Conservation (phyloP, 2,329 filamentous ascomycete species). For the Claviceps pazoutovae region DNA sequence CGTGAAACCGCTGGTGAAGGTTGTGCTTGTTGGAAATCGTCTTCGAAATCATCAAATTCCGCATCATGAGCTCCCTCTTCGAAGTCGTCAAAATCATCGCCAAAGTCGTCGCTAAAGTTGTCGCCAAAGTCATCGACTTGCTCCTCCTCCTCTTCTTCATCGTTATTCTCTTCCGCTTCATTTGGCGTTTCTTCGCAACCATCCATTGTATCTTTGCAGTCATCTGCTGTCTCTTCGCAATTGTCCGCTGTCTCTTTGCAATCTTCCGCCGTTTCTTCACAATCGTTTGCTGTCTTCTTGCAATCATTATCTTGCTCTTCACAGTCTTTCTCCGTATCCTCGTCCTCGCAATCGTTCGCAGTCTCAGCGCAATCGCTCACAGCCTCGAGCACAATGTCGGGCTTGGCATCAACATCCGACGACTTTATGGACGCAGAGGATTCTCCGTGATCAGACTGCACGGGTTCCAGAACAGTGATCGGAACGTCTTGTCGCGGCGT, state of each 20-base stretch:
- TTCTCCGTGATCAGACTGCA: not conserved
- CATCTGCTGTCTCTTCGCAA: not conserved
- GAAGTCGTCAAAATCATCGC: slow-evolving; percentile 45
- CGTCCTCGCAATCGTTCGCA: not conserved
- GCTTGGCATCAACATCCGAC: slow-evolving; percentile 33
- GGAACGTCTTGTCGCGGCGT: slow-evolving; percentile 9
- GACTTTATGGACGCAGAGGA: not conserved
- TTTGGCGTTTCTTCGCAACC: not conserved
- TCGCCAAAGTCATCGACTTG: slow-evolving; percentile 14
- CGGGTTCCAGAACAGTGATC: slow-evolving; percentile 34
- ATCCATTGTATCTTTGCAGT: not conserved
- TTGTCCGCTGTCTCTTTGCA: not conserved
- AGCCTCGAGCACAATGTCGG: slow-evolving; percentile 32
- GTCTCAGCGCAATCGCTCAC: not conserved
- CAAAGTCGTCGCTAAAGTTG: slow-evolving; percentile 23
- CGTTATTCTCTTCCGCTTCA: not conserved
- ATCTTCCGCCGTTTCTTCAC: not conserved
- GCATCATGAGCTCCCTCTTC: slow-evolving; percentile 42
- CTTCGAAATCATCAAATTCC: slow-evolving; percentile 59
- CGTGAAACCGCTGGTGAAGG: slow-evolving; percentile 15
- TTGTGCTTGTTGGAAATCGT: slow-evolving; percentile 48
- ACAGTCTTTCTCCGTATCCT: not conserved
- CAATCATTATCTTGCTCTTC: not conserved
- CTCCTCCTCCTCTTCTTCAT: not conserved
- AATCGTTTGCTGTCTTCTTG: not conserved